phyloP scores from a whole-genome alignment of 2,329 filamentous ascomycete genomes.

The Diaporthe nobilis region DNA sequence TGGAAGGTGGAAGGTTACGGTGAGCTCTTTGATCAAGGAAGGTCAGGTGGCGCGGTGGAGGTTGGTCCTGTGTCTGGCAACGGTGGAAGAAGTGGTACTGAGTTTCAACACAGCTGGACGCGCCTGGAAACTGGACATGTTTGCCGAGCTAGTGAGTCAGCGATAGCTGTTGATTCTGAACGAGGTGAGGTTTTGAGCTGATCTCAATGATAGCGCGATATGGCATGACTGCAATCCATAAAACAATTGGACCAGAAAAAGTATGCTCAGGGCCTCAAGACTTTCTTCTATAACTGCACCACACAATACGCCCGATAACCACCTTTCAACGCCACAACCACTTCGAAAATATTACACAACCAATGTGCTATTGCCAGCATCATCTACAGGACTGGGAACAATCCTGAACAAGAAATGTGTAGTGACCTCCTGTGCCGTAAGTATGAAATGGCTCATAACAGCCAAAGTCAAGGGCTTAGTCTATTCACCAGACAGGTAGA shows the following conservation, averaged over 20 bases:
- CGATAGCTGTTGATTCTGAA: neutral
- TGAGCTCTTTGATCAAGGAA: neutral
- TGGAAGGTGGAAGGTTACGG: neutral
- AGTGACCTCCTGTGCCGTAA: neutral
- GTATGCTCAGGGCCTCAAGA: too few relatives aligned
- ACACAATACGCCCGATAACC: neutral
- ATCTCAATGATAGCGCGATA: too few relatives aligned
- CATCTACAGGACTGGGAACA: neutral
- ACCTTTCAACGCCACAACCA: neutral
- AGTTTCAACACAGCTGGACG: neutral
- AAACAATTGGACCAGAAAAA: neutral
- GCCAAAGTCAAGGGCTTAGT: neutral
- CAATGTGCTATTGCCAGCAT: neutral
- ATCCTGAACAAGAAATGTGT: neutral
- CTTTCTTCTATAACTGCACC: too few relatives aligned
- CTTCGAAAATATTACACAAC: neutral
- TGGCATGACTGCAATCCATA: too few relatives aligned
- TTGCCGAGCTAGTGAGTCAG: neutral
- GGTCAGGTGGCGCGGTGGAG: neutral
- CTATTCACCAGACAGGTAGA: neutral
- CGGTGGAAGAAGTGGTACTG: neutral
- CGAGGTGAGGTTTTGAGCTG: neutral
- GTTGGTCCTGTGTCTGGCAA: neutral
- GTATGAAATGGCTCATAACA: neutral
- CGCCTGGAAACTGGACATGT: neutral